Percentiles rank a stretch among this genome's conserved stretches.
Evolutionary conservation across 306 rosid species (phyloP).

Genomic region (Medicago truncatula): MtrunA17r5.0-ANR NC_053042.1:23186001-23186500

Average conservation of each 20-base stretch:
- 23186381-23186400: neutral
- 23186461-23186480: slow-evolving; percentile 48
- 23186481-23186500: slow-evolving; percentile 50
- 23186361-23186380: neutral
- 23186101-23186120: no score
- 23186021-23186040: no score
- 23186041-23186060: no score
- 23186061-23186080: neutral
- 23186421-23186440: slow-evolving; percentile 4
- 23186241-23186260: neutral
- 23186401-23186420: neutral
- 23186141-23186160: no score
- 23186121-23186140: no score
- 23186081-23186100: no score
- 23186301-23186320: neutral
- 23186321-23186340: slow-evolving; percentile 14
- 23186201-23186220: neutral
- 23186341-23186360: slow-evolving; percentile 20
- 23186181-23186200: neutral
- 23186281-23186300: neutral
- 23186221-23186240: neutral
- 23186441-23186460: slow-evolving; percentile 34
- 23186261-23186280: neutral
- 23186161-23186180: no score
- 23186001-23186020: no score